Conservation (phyloP, 108 stramenopile genomes). For the Cyclotella sp. region DNA sequence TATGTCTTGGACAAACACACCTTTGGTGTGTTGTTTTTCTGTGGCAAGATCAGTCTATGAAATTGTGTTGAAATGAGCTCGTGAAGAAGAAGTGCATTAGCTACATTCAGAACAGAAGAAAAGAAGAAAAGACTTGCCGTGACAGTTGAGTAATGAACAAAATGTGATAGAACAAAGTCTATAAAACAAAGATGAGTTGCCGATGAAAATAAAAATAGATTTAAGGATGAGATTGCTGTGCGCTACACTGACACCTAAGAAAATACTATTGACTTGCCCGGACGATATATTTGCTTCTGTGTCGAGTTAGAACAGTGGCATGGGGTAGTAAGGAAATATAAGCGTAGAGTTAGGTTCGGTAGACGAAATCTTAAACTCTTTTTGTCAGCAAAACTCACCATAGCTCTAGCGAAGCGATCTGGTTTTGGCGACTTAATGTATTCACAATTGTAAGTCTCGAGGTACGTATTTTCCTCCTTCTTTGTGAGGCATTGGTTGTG, state of each 20-base stretch:
- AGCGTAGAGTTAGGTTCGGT: background rate
- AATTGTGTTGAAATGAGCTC: background rate
- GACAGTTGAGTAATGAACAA: constrained; percentile 86
- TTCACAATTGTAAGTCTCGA: constrained; percentile 89
- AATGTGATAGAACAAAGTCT: constrained; percentile 78
- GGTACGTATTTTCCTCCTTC: constrained; percentile 61
- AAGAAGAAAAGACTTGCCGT: constrained; percentile 45
- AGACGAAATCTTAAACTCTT: background rate
- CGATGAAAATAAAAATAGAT: background rate
- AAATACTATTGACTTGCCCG: constrained; percentile 29
- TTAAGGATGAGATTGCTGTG: background rate
- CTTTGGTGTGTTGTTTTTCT: constrained; percentile 52
- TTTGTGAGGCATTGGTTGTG: constrained; percentile 55
- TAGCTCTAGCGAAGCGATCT: constrained; percentile 68
- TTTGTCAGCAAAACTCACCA: constrained; percentile 25
- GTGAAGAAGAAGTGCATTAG: background rate
- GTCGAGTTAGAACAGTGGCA: background rate
- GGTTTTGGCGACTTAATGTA: constrained; percentile 68
- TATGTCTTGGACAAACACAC: constrained; percentile 30
- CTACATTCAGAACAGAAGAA: background rate
- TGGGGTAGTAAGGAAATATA: background rate
- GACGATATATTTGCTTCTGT: constrained; percentile 79
- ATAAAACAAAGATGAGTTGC: background rate
- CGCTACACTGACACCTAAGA: background rate
- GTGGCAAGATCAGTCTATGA: constrained; percentile 48